These are phyloP conservation scores for Sherardia arvensis DNA, from an alignment of 257 asterid species.

Conservation along the genomic window DNA sequence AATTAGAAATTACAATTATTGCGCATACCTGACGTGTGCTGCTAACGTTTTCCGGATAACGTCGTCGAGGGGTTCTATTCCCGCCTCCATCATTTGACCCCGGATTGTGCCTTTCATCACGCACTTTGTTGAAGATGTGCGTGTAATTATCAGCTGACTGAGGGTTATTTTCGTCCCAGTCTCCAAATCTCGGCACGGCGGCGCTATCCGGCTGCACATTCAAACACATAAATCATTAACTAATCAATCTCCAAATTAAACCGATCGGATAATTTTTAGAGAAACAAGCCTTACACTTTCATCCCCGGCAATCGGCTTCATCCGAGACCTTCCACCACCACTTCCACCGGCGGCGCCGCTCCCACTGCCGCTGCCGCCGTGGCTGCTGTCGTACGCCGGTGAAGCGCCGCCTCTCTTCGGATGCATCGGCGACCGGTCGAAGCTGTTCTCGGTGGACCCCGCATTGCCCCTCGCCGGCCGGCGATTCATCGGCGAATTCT, in stretches of 20 bases:
- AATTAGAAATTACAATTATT: neutral
- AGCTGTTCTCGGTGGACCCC: slow-evolving; percentile 49
- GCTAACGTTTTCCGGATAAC: neutral
- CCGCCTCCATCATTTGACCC: slow-evolving; percentile 27
- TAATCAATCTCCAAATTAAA: neutral
- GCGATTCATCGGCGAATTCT: slow-evolving; percentile 30
- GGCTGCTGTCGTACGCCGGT: slow-evolving; percentile 47
- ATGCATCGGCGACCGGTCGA: slow-evolving; percentile 66
- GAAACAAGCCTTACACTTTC: slow-evolving; percentile 80
- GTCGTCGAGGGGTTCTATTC: slow-evolving; percentile 10
- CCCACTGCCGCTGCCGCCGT: slow-evolving; percentile 43
- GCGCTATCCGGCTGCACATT: slow-evolving; percentile 62
- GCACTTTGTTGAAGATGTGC: slow-evolving; percentile 51
- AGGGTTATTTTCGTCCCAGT: slow-evolving; percentile 71
- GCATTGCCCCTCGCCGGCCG: slow-evolving; percentile 37
- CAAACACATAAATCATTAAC: neutral
- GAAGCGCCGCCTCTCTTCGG: slow-evolving; percentile 48
- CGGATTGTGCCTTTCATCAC: slow-evolving; percentile 41
- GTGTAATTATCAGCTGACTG: slow-evolving; percentile 72
- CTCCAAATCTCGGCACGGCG: slow-evolving; percentile 83
- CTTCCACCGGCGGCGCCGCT: slow-evolving; percentile 30
- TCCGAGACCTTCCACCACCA: slow-evolving; percentile 17
- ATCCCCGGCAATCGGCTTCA: slow-evolving; percentile 16
- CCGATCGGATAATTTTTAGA: too few relatives aligned
- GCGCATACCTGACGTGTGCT: neutral